These are phyloP conservation scores for Botrytis hyacinthi DNA, from an alignment of 2,329 filamentous ascomycete species.

Conservation along the genomic window DNA sequence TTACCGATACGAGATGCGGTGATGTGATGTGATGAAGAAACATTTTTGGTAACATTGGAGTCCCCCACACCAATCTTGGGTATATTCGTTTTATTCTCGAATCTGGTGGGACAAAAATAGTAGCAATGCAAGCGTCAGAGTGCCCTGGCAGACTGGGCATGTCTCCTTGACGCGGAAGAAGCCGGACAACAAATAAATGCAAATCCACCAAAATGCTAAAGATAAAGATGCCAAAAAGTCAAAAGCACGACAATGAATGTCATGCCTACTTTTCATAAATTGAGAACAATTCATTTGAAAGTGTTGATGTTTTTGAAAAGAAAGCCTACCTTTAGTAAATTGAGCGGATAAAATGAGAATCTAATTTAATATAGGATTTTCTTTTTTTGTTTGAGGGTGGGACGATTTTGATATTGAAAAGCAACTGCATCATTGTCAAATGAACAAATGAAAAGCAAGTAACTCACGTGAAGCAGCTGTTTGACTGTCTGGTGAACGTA, in stretches of 20 bases:
- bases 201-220: not conserved
- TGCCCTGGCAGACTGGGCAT: not conserved
- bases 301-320: not conserved
- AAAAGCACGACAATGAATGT: not conserved
- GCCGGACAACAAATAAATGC: not conserved
- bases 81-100: not conserved
- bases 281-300: not conserved
- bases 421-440: not conserved
- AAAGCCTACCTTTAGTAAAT: not conserved
- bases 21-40: conserved; percentile 5
- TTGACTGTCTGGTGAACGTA: not conserved
- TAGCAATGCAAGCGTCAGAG: not conserved
- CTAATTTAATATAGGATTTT: not conserved
- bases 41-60: not conserved
- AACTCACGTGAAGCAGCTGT: not conserved
- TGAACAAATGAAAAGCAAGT: not conserved
- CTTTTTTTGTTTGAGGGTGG: not conserved
- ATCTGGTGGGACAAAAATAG: conserved; percentile 2
- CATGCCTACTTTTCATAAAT: not conserved
- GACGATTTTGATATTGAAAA: not conserved
- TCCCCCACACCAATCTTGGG: not conserved
- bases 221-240: not conserved
- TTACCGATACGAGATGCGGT: conserved; percentile 6
- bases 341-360: not conserved
- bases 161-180: not conserved